Base-by-base conservation (phyloP, 2,329 filamentous ascomycete genomes). In the Leptographium lundbergii region DNA sequence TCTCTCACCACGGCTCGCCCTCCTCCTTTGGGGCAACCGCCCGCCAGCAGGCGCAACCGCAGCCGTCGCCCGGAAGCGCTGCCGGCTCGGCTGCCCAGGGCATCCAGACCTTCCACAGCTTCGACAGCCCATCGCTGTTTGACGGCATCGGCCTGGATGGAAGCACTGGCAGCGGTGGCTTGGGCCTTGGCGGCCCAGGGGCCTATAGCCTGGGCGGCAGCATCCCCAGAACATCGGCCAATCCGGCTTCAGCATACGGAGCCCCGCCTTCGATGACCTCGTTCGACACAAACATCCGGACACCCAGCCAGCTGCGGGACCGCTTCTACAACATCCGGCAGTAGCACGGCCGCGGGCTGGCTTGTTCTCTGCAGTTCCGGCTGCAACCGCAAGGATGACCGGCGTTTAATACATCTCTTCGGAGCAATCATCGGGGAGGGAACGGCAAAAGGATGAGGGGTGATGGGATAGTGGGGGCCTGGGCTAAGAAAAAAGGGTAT, bases 111-210 rank as follows among this genome's bases (percentile, higher is more conserved):
- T 67, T 67, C 34, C 62, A 63, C 34, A 60, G 59, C 17, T 68
- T 67, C 47, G 63, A 66, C 29, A 60, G 57, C 39, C 56, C 61
- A 1, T 59, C 60, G 0, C 17, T 65, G 9, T 64, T 65, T 27
- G 70, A 71, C 39, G 67, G 68, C 54, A 66, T 70, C 11, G 60
- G 61, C 32, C 61, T 72, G 3, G 69, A 72, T 52, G 57, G 63
- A 29, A 50, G 66, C 63, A n/a, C 63, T 56, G 63, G 63, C 62
- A 51, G 63, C 56, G 62, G 65, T 4, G 59, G 63, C 2, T 60
- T 70, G 52, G 64, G 65, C 1, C 57, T 70, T 9, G 63, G 62
- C 29, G 58, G 47, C 32, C 29, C 66, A 2, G 45, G 60, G 6
- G 22, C 62, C 3, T 71, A 71, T 56, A 63, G 62, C 52, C 63